phyloP scores from a whole-genome alignment of 345 rosid species.

The Eucalyptus pauciflora region DNA sequence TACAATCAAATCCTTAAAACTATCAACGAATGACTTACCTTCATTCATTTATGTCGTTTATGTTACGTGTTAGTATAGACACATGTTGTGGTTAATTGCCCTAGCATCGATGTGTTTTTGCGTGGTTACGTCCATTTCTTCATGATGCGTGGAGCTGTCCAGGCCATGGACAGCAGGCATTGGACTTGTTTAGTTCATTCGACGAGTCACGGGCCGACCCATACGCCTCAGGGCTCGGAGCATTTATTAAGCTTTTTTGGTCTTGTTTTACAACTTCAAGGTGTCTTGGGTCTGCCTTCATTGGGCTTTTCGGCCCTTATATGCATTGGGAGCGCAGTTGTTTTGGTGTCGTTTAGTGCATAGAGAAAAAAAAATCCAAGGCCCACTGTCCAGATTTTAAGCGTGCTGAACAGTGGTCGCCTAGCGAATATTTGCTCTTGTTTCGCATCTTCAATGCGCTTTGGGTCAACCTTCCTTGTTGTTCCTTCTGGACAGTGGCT shows the following conservation, averaged over 20 bases:
- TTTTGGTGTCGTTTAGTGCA: not conserved
- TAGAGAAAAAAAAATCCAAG: too few relatives aligned
- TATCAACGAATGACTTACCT: too few relatives aligned
- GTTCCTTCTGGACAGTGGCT: too few relatives aligned
- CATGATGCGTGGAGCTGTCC: too few relatives aligned
- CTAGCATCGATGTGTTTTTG: not conserved
- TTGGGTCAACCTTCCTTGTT: not conserved
- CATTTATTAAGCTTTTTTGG: not conserved
- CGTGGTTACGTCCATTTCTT: not conserved
- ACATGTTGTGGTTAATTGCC: not conserved
- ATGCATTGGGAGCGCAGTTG: not conserved
- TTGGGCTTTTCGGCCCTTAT: not conserved
- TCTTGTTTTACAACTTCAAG: not conserved
- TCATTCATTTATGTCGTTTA: too few relatives aligned
- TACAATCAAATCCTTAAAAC: accelerated
- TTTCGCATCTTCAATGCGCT: not conserved
- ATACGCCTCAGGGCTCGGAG: too few relatives aligned
- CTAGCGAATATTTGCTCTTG: not conserved
- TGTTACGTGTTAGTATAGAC: not conserved
- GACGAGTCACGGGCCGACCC: too few relatives aligned
- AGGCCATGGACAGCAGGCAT: not conserved
- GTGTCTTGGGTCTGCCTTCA: not conserved
- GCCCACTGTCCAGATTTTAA: not conserved
- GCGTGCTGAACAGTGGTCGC: not conserved
- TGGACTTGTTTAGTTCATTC: too few relatives aligned